A percentile compares a stretch with the other conserved stretches of the same genome.
Evolutionary conservation across 2,329 filamentous ascomycete genomes (phyloP).

Genomic region (Davidsoniella eucalypti): DNA sequence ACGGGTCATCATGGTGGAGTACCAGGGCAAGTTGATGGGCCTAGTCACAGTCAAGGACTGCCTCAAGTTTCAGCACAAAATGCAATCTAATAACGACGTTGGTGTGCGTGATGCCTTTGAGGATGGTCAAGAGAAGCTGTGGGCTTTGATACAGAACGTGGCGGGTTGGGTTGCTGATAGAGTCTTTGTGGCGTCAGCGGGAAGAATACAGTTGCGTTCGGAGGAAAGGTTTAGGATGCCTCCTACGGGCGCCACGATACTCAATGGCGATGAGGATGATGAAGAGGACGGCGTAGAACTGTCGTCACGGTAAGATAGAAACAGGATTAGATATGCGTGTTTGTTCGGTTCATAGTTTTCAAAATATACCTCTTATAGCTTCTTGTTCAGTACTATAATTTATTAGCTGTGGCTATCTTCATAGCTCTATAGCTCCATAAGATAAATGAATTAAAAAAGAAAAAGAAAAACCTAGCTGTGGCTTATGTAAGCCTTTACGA

Average conservation of each 20-base stretch:
- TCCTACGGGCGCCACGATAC: conserved; percentile 16
- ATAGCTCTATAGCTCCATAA: too few species aligned
- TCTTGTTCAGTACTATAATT: neutral
- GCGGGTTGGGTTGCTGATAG: conserved; percentile 43
- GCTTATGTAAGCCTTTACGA: too few species aligned
- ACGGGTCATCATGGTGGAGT: conserved; percentile 80
- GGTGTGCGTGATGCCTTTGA: conserved; percentile 39
- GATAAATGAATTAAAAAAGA: too few species aligned
- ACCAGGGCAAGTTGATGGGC: conserved; percentile 66
- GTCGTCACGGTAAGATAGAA: conserved; percentile 20
- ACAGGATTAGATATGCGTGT: neutral
- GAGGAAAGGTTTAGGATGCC: conserved; percentile 19
- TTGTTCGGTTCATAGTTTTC: neutral
- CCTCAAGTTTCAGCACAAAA: conserved; percentile 92
- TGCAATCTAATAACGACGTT: conserved; percentile 65
- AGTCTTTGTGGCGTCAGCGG: conserved; percentile 35
- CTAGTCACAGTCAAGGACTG: conserved; percentile 95
- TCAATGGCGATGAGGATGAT: conserved; percentile 27
- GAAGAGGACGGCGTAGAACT: conserved; percentile 28
- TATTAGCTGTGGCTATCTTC: too few species aligned
- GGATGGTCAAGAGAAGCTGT: conserved; percentile 44
- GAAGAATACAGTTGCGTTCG: conserved; percentile 36
- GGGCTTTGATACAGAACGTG: conserved; percentile 36
- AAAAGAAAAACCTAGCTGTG: too few species aligned
- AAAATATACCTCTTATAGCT: neutral